Evolutionary conservation across 331 rosid species (phyloP), one percentile per base, ranked within the genome.

Genomic region (Malus hybrid): DNA sequence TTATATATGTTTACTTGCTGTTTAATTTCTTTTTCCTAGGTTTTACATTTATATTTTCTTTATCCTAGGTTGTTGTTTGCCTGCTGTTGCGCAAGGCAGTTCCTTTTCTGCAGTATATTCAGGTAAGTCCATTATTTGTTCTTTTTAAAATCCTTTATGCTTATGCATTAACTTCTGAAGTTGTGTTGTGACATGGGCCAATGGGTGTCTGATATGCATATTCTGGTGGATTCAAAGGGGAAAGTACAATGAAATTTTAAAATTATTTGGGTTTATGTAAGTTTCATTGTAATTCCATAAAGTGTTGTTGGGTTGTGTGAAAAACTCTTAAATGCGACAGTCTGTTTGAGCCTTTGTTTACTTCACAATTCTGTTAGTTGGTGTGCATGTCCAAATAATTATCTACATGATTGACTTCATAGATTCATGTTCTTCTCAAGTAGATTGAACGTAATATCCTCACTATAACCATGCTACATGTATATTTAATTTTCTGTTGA

Each of bases 71-170:
- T 85, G 99, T 90, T 81, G 89, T 89, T 82, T 87, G 98, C 80
- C 89, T 95, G 79, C 83, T 95, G 87, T 79, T 95, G 87, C 99
- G 96, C 56, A 95, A 95, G 99, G 91, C 96, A 42, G 92, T 83
- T 85, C 90, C 96, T 68, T 92, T 95, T 82, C 85, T 92, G 93
- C 90, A 78, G 15, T 92, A 95, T 83, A 81, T 92, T 86, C 99
- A 88, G 89, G 99, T 92, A 89, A 92, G 92, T 85, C 54, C 24
- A 28, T 71, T 59, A 61, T 42, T 44, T 74, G 44, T 63, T 81
- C 7, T 60, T 67, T 20, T 33, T 6, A 65, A 71, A 46, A 18
- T 22, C 42, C 15, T 18, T 28, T 44, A 52, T 69, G 50, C 61
- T 44, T 44, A 22, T 6, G 10, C 15, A 20, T 54, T 50, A 50